Conservation (phyloP, 2,329 filamentous ascomycete genomes). For the Xylaria sp. region DNA sequence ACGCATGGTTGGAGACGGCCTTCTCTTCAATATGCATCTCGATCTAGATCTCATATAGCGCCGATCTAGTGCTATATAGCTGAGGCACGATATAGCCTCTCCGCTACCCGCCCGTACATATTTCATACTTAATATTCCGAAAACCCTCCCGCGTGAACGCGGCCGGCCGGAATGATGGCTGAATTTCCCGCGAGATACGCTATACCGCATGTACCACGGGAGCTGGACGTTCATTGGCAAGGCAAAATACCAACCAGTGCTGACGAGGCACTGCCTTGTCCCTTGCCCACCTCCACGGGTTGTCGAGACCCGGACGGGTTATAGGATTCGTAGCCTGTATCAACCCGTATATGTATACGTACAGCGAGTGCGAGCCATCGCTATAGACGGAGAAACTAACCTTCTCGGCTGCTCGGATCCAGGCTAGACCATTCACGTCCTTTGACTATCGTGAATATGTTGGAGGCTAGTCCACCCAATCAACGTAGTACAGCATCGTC, state of each 20-base stretch:
- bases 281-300: constrained; percentile 1
- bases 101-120: constrained; percentile 28
- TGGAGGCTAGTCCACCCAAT: neutral
- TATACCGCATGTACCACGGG: constrained; percentile 6
- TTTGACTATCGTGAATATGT: neutral
- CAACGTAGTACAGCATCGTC: constrained; percentile 26
- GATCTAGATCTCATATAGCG: constrained; percentile 35
- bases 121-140: constrained; percentile 30
- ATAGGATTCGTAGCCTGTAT: neutral
- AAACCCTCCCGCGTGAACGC: constrained; percentile 16
- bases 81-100: constrained; percentile 19
- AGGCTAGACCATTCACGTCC: constrained; percentile 12
- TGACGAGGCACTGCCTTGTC: constrained; percentile 8
- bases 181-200: constrained; percentile 8
- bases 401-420: constrained; percentile 17
- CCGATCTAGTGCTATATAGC: constrained; percentile 24
- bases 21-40: constrained; percentile 11
- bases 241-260: neutral
- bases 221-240: neutral
- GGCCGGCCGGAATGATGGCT: constrained; percentile 22
- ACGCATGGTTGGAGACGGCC: constrained; percentile 17
- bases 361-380: neutral
- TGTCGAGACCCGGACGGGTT: constrained; percentile 13
- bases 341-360: too few species aligned
- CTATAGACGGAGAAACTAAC: neutral